Percentiles rank a stretch among this genome's conserved stretches.
Evolutionary conservation across 2,329 filamentous ascomycete species (phyloP).

Genomic region (Beauveria bassiana): DNA sequence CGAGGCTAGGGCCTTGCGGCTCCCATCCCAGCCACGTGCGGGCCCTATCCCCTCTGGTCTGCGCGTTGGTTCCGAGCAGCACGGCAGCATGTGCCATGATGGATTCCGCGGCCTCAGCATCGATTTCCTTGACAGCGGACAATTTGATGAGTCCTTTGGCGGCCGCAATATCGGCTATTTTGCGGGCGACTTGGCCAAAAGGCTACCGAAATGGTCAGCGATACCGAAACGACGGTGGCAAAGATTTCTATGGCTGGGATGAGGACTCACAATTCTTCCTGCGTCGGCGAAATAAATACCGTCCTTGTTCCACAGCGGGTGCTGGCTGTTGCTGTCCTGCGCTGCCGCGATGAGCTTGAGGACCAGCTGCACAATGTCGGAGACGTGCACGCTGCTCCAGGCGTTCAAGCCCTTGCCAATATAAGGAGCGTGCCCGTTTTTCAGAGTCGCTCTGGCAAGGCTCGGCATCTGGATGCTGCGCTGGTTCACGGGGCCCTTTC

Average conservation of each 20-base stretch:
- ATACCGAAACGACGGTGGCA: neutral
- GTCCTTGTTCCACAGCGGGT: constrained; percentile 23
- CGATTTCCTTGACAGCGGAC: neutral
- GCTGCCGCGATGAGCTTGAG: constrained; percentile 21
- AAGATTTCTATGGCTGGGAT: neutral
- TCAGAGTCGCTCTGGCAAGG: constrained; percentile 29
- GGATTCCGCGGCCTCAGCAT: neutral
- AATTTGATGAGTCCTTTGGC: neutral
- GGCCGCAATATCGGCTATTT: neutral
- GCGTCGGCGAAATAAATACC: constrained; percentile 22
- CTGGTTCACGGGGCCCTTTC: constrained; percentile 36
- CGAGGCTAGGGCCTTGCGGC: constrained; percentile 3
- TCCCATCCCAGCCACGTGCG: constrained; percentile 1
- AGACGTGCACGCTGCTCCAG: constrained; percentile 41
- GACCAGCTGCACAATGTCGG: constrained; percentile 28
- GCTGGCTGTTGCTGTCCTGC: constrained; percentile 9
- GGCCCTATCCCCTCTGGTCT: neutral
- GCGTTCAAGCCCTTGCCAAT: constrained; percentile 29
- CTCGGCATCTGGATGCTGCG: constrained; percentile 37
- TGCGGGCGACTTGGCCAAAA: neutral
- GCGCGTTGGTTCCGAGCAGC: constrained; percentile 4
- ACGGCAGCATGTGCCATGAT: constrained; percentile 4
- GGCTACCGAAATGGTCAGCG: neutral
- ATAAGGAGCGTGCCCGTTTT: constrained; percentile 30
- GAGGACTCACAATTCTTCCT: neutral